Conservation (phyloP, 208 protist species). For the Trypanosoma cruzi region DNA sequence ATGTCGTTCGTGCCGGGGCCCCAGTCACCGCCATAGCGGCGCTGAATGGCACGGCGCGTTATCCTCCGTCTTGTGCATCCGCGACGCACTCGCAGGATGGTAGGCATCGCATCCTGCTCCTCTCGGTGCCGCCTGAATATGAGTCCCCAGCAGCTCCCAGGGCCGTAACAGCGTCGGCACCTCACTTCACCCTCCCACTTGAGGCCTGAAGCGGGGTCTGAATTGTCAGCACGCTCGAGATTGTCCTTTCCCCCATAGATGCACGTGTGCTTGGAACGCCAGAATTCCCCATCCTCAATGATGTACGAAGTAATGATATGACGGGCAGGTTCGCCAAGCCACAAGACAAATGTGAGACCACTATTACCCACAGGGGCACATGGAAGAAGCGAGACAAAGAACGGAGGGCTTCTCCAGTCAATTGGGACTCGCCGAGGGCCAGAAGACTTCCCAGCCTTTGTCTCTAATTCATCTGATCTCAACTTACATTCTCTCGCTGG, state of each 20-base stretch:
- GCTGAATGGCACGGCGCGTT: conserved; percentile 1
- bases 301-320: conserved; percentile 20
- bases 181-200: conserved; percentile 30
- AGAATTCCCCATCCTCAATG: conserved; percentile 20
- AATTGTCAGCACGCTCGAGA: not conserved
- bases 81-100: conserved; percentile 16
- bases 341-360: conserved; percentile 26
- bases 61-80: conserved; percentile 12
- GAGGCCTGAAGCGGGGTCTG: not conserved
- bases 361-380: conserved; percentile 3
- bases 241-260: not conserved
- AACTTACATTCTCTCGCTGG: not conserved
- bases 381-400: conserved; percentile 28
- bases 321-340: conserved; percentile 12
- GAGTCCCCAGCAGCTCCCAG: conserved; percentile 20
- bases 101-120: conserved; percentile 5
- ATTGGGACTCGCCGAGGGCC: conserved; percentile 22
- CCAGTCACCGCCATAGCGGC: not conserved
- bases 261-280: conserved; percentile 27
- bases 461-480: not conserved
- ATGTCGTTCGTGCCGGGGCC: conserved; percentile 15
- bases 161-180: conserved; percentile 23
- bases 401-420: conserved; percentile 23
- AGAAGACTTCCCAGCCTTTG: not conserved
- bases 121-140: conserved; percentile 22